Evolutionary conservation across 2,329 filamentous ascomycete genomes (phyloP), one percentile per base, ranked within the genome.

Genomic region (Stromatinia cepivora): DNA sequence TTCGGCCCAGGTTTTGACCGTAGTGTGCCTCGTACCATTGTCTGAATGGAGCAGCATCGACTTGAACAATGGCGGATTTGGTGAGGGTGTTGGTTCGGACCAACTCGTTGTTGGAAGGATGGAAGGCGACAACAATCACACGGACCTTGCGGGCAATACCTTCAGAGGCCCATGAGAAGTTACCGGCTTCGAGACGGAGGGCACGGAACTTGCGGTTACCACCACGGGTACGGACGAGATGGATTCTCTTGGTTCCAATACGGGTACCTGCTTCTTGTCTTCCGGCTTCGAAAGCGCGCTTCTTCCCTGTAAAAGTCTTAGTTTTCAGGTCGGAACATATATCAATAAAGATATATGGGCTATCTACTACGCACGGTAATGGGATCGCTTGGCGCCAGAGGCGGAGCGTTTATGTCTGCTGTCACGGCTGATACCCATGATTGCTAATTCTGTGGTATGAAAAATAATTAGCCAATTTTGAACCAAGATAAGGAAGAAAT

Each of bases 11-110:
- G 79, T 87, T 79, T 84, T 92, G 88, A 82, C 95, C 95, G 89
- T 99, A 99, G 91, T 99, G 95, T 78, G 95, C 93, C 90, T 99
- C 95, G 86, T 97, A 99, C 95, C 95, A 99, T 87, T 98, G 94
- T 83, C 95, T 89, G 92, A 99, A 99, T 78, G 95, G 95, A 75
- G 95, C 93, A 79, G 96, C 95, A 84, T 99, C 95, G 85, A 99
- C 87, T 88, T 99, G 95, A 83, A 99, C 92, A 81, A 99, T 92
- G 86, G 95, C 95, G 81, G 93, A 93, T 87, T 94, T 96, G 88
- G 95, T 99, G 83, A 99, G 89, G 87, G 95, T 98, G 91, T 99
- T 99, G 85, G 95, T 99, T 82, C 95, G 95, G 88, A 99, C 94
- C 79, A 99, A 90, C 87, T 99, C 95, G 93, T 99, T 99, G 94